Conservation (phyloP, 331 rosid species). For the Malus hybrid region DNA sequence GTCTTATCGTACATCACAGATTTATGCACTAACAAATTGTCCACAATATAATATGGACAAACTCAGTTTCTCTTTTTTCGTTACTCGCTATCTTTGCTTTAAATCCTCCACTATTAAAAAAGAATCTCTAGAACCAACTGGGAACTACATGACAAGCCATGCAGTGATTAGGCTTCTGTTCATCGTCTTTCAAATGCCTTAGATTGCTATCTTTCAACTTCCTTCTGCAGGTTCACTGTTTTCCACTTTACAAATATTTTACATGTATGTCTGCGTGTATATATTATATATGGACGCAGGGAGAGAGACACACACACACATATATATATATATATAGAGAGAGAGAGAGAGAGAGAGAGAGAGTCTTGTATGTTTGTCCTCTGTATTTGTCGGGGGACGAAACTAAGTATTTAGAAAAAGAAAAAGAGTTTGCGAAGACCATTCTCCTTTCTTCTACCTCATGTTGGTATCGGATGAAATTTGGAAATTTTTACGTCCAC, state of each 20-base stretch:
- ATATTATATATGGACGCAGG: no score
- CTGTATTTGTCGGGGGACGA: background rate
- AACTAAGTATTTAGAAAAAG: no score
- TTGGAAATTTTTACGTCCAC: background rate
- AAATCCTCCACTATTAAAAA: background rate
- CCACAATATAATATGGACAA: conserved; percentile 6
- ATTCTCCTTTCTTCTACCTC: background rate
- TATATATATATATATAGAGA: no score
- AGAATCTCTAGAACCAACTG: background rate
- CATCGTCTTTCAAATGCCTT: background rate
- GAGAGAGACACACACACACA: no score
- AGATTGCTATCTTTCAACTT: no score
- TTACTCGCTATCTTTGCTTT: background rate
- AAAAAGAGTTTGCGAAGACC: no score
- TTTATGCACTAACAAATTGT: background rate
- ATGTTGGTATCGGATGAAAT: background rate
- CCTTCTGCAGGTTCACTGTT: background rate
- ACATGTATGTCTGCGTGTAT: background rate
- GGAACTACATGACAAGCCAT: conserved; percentile 11
- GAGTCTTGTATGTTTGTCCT: background rate
- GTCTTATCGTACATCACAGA: background rate
- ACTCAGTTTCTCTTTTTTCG: background rate
- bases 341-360: background rate
- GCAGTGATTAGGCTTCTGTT: background rate
- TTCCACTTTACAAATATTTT: background rate